Evolutionary conservation across 768 basidiomycete species (phyloP).

Genomic region (Lentinula aciculospora): DNA sequence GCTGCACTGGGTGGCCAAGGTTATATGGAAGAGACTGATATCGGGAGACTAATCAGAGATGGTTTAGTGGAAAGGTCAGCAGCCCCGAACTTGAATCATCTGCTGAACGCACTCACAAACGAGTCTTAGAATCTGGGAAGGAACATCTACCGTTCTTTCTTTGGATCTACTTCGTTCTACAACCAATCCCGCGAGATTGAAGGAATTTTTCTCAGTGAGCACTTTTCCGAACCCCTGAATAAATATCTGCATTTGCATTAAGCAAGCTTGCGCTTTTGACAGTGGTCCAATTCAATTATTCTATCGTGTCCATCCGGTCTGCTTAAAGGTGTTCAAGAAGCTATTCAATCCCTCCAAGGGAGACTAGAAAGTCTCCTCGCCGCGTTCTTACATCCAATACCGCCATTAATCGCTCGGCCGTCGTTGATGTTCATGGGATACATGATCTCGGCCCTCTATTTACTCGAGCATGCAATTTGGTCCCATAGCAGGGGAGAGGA

Average conservation of each 20-base stretch:
- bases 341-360: slow-evolving; percentile 27
- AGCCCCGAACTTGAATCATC: background rate
- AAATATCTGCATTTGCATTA: background rate
- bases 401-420: slow-evolving; percentile 48
- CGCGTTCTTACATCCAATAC: slow-evolving; percentile 34
- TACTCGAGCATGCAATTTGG: slow-evolving; percentile 72
- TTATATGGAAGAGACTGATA: slow-evolving; percentile 79
- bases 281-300: slow-evolving; percentile 52
- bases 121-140: slow-evolving; percentile 67
- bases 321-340: slow-evolving; percentile 17
- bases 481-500: slow-evolving; percentile 22
- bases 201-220: slow-evolving; percentile 47
- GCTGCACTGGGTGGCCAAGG: slow-evolving; percentile 69
- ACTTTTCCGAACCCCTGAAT: background rate
- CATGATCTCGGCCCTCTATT: slow-evolving; percentile 44
- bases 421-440: slow-evolving; percentile 55
- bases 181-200: slow-evolving; percentile 34
- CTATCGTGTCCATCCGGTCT: slow-evolving; percentile 34
- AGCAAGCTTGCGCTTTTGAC: background rate
- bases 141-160: slow-evolving; percentile 62
- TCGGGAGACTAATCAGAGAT: slow-evolving; percentile 64
- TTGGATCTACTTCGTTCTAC: slow-evolving; percentile 60
- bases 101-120: background rate
- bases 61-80: slow-evolving; percentile 61
- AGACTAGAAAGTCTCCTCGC: slow-evolving; percentile 34